A percentile compares a stretch with the other conserved stretches of the same genome.
Evolutionary conservation across 257 asterid species (phyloP).

Genomic region (Hygrophila difformis): DNA sequence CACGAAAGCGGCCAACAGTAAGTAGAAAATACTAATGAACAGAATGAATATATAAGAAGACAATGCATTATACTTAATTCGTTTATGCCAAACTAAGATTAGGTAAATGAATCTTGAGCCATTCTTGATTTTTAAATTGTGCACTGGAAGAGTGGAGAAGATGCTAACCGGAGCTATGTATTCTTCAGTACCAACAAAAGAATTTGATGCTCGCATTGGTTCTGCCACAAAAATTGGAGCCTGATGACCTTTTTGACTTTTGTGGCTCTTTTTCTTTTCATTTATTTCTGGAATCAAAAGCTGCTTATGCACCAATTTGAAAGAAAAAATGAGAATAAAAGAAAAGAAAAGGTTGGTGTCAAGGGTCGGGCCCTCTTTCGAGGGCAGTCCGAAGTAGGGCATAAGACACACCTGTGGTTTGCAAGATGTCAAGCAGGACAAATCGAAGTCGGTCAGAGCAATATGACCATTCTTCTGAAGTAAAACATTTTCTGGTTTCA

Average conservation of each 20-base stretch:
- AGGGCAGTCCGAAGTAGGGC: slow-evolving; percentile 4
- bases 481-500: slow-evolving; percentile 90
- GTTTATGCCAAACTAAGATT: too few species aligned
- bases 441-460: slow-evolving; percentile 87
- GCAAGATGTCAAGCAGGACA: slow-evolving; percentile 98
- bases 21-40: slow-evolving; percentile 7
- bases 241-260: slow-evolving; percentile 47
- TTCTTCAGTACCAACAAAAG: slow-evolving; percentile 96
- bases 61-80: too few species aligned
- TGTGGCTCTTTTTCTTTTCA: slow-evolving; percentile 61
- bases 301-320: too few species aligned
- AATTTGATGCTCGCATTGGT: slow-evolving; percentile 97
- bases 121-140: too few species aligned
- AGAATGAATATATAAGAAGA: too few species aligned
- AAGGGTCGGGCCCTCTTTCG: too few species aligned
- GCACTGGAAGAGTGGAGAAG: too few species aligned
- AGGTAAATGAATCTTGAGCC: too few species aligned
- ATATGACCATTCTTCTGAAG: slow-evolving; percentile 78
- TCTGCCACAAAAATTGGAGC: slow-evolving; percentile 85
- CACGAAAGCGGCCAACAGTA: slow-evolving; percentile 12
- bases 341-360: too few species aligned
- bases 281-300: slow-evolving; percentile 69
- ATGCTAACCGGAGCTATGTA: slow-evolving; percentile 93
- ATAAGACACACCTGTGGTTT: slow-evolving; percentile 65
- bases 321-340: too few species aligned